These are phyloP conservation scores for Eucalyptus tenuipes DNA, from an alignment of 345 rosid species.

Conservation along the genomic window DNA sequence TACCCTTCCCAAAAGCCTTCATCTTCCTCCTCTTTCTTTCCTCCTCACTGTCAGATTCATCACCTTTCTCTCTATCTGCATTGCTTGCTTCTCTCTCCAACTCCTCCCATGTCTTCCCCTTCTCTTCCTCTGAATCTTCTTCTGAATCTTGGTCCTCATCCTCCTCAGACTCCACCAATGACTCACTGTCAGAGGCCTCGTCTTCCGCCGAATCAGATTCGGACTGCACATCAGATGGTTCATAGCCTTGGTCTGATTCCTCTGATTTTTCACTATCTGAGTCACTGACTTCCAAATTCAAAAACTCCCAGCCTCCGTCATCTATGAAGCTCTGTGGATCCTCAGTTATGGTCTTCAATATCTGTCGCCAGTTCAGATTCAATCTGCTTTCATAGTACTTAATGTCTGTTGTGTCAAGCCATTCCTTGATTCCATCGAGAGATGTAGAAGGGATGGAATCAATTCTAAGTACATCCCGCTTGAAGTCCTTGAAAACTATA, in stretches of 20 bases:
- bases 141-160: constrained; percentile 75
- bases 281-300: constrained; percentile 78
- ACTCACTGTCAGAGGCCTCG: constrained; percentile 61
- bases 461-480: constrained; percentile 71
- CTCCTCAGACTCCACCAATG: constrained; percentile 75
- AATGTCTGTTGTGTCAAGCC: constrained; percentile 88
- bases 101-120: constrained; percentile 98
- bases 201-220: constrained; percentile 88
- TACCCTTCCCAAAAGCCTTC: constrained; percentile 66
- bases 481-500: constrained; percentile 86
- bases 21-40: constrained; percentile 83
- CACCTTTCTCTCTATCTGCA: constrained; percentile 88
- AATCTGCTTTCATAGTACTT: constrained; percentile 91
- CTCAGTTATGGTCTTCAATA: constrained; percentile 78
- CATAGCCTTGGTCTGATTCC: constrained; percentile 89
- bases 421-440: constrained; percentile 80
- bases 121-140: constrained; percentile 72
- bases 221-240: constrained; percentile 68
- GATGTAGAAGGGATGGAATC: constrained; percentile 75
- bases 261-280: constrained; percentile 71
- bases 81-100: constrained; percentile 91
- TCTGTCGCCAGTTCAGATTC: constrained; percentile 92
- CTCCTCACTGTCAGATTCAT: constrained; percentile 85
- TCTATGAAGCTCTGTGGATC: constrained; percentile 83
- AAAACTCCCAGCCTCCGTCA: constrained; percentile 91